Evolutionary conservation across 148 eudicot species (phyloP), one percentile per base, ranked within the genome.

Genomic region (Nepenthes mirabilis): DNA sequence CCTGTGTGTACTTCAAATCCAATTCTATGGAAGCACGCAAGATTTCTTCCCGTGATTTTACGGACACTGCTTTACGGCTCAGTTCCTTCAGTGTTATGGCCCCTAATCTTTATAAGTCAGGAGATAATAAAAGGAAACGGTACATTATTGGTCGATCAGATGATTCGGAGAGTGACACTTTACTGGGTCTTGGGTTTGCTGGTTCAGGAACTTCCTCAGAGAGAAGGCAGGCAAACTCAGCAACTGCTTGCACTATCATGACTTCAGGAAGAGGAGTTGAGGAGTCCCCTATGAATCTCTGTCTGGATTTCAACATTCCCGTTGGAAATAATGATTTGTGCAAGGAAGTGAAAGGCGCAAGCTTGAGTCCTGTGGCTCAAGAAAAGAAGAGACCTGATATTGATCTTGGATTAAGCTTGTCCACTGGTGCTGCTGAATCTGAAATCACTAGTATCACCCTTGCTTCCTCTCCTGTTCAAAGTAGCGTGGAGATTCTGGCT

Each of bases 341-440:
- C 2, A 66, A 74, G n/a, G 71, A 35, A 32, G 63, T 47, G 36
- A 70, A 35, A 52, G 43, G 68, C 61, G 13, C 77, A 1, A 2
- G 59, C 66, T 50, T 34, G 34, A 56, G 36, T 57, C 34, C 57
- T 11, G 48, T 52, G 50, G 65, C 56, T 12, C 34, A 11, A 9
- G 62, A 64, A 45, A 34, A 10, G 14, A 66, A 61, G 68, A 57
- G 59, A 23, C 71, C 60, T 48, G 63, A 67, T 50, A 64, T 83
- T 52, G 86, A 81, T 61, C 96, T 88, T 36, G 85, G 72, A 61
- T 67, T 88, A 65, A 81, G 87, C 69, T 72, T 88, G 51, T 79
- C 90, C 23, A 67, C 79, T 64, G 77, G 69, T 9, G 70, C 70
- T 47, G 33, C 74, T 14, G 83, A 81, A 32, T 88, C 93, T 49